Percentiles rank a stretch among this genome's conserved stretches.
Evolutionary conservation across 768 basidiomycete genomes (phyloP).

Genomic region (Naganishia onofrii): DNA sequence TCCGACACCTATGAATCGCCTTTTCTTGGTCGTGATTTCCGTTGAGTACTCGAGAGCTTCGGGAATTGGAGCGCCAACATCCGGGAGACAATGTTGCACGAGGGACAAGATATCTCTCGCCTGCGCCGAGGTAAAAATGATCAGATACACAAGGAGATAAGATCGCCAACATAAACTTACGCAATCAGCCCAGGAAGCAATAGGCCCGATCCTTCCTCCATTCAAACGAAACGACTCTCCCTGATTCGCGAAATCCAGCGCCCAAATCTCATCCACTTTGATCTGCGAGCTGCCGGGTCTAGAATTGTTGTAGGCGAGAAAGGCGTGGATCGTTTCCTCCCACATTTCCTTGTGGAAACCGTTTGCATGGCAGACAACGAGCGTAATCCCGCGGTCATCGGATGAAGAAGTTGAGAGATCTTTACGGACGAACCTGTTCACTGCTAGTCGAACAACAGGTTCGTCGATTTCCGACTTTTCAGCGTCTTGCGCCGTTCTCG

Average conservation of each 20-base stretch:
- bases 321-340: slow-evolving; percentile 63
- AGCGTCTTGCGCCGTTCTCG: slow-evolving; percentile 31
- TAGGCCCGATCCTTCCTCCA: slow-evolving; percentile 54
- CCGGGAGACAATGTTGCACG: slow-evolving; percentile 17
- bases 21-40: neutral
- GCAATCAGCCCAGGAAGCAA: slow-evolving; percentile 59
- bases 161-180: slow-evolving; percentile 42
- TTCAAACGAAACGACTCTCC: slow-evolving; percentile 81
- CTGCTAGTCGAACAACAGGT: slow-evolving; percentile 62
- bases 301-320: slow-evolving; percentile 37
- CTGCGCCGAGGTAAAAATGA: slow-evolving; percentile 42
- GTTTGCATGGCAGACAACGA: slow-evolving; percentile 79
- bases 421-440: slow-evolving; percentile 66
- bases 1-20: slow-evolving; percentile 64
- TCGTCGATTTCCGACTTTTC: slow-evolving; percentile 34
- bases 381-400: slow-evolving; percentile 59
- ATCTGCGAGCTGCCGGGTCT: slow-evolving; percentile 32
- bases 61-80: neutral
- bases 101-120: slow-evolving; percentile 60
- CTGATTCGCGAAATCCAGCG: slow-evolving; percentile 78
- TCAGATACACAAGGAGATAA: neutral
- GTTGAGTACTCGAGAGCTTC: slow-evolving; percentile 2
- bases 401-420: neutral
- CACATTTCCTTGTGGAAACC: slow-evolving; percentile 88
- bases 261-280: slow-evolving; percentile 71